These are phyloP conservation scores for Fusarium algeriense DNA, from an alignment of 2,329 filamentous ascomycete species.

Conservation along the genomic window DNA sequence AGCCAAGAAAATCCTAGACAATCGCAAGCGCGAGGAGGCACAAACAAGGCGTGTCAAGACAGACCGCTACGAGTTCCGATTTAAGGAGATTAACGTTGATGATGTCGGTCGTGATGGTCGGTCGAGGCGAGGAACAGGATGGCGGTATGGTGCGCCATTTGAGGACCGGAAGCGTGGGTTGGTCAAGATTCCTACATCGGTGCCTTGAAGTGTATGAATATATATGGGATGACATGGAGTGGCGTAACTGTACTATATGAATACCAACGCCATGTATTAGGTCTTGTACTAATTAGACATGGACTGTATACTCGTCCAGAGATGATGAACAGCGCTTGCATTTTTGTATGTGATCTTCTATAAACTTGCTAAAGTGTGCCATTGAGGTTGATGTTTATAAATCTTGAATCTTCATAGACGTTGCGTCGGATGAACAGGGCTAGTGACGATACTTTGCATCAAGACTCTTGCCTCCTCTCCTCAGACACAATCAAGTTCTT, in stretches of 20 bases:
- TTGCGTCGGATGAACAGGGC: neutral
- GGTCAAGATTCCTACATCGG: conserved; percentile 75
- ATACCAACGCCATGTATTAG: conserved; percentile 44
- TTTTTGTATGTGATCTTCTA: conserved; percentile 2
- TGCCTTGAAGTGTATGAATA: conserved; percentile 58
- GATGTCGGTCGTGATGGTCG: conserved; percentile 67
- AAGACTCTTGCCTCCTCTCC: conserved; percentile 32
- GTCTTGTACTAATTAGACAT: conserved; percentile 39
- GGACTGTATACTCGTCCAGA: conserved; percentile 16
- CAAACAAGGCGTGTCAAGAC: conserved; percentile 61
- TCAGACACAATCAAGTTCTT: conserved; percentile 60
- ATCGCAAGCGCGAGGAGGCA: conserved; percentile 54
- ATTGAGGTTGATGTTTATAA: neutral
- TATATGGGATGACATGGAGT: conserved; percentile 22
- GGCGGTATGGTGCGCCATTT: conserved; percentile 73
- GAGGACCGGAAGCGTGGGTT: conserved; percentile 73
- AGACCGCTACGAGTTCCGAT: conserved; percentile 72
- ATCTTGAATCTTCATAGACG: neutral
- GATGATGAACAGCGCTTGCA: conserved; percentile 23
- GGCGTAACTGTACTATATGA: conserved; percentile 46
- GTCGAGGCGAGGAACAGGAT: conserved; percentile 65
- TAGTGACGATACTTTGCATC: neutral
- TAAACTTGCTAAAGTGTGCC: neutral
- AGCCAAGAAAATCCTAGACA: conserved; percentile 50
- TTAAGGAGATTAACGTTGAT: conserved; percentile 70